These are phyloP conservation scores for Sclerotinia subarctica DNA, from an alignment of 2,329 filamentous ascomycete genomes.

Conservation along the genomic window DNA sequence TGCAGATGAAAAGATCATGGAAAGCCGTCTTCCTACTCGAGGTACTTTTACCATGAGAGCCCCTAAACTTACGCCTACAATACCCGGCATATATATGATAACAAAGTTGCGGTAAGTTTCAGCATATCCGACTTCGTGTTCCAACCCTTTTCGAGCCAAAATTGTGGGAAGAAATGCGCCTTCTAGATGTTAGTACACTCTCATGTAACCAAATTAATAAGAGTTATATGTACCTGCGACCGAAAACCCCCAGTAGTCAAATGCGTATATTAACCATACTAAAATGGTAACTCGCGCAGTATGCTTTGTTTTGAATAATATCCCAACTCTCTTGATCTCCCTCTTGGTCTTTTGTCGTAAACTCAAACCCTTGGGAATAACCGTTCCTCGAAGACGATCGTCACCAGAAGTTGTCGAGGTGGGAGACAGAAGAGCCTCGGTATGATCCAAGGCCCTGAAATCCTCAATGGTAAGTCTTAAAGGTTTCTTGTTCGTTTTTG, in stretches of 20 bases:
- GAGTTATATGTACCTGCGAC: constrained; percentile 41
- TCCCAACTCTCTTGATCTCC: constrained; percentile 44
- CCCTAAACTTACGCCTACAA: constrained; percentile 35
- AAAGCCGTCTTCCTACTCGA: constrained; percentile 33
- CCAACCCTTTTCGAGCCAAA: constrained; percentile 35
- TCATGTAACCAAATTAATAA: constrained; percentile 22
- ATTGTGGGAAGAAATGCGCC: constrained; percentile 43
- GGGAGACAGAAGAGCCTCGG: background rate
- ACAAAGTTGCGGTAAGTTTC: constrained; percentile 40
- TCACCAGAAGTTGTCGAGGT: background rate
- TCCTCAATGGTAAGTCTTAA: constrained; percentile 19
- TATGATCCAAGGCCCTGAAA: background rate
- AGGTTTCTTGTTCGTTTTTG: constrained; percentile 44
- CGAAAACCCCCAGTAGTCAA: constrained; percentile 48
- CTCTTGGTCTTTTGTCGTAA: background rate
- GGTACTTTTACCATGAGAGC: constrained; percentile 25
- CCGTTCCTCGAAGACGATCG: background rate
- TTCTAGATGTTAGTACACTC: constrained; percentile 26
- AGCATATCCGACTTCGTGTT: constrained; percentile 29
- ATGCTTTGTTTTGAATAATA: constrained; percentile 44
- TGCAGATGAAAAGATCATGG: constrained; percentile 34
- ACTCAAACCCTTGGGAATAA: background rate
- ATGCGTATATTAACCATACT: constrained; percentile 50
- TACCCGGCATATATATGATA: constrained; percentile 40
- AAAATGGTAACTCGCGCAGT: constrained; percentile 47